Conservation (phyloP, 2,329 filamentous ascomycete genomes). For the Fusarium sp. region DNA sequence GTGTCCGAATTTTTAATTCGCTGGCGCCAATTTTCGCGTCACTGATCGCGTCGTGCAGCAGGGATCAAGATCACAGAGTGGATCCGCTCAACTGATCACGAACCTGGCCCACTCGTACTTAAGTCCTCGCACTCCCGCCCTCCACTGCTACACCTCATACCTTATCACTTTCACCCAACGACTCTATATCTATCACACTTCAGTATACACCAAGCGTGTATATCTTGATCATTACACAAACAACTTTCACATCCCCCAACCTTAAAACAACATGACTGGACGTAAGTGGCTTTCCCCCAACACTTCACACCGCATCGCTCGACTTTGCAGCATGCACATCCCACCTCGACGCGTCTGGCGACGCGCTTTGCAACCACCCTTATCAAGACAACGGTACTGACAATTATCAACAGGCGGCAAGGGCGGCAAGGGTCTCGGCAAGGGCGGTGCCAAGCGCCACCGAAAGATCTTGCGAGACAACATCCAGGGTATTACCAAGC, state of each 20-base stretch:
- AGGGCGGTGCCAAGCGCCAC: constrained; percentile 98
- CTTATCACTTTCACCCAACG: constrained; percentile 33
- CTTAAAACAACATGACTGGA: constrained; percentile 73
- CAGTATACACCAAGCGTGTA: constrained; percentile 33
- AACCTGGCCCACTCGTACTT: constrained; percentile 55
- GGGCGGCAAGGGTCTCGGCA: constrained; percentile 97
- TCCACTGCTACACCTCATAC: constrained; percentile 15
- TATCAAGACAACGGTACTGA: constrained; percentile 68
- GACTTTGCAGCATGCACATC: neutral
- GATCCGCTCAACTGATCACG: constrained; percentile 52
- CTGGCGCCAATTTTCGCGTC: constrained; percentile 32
- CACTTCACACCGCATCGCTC: constrained; percentile 1
- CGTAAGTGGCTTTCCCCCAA: constrained; percentile 65
- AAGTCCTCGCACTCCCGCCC: constrained; percentile 51
- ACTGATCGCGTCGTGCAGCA: constrained; percentile 44
- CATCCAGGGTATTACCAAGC: constrained; percentile 99
- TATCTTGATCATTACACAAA: constrained; percentile 17
- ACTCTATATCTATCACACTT: constrained; percentile 18
- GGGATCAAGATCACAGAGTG: constrained; percentile 37
- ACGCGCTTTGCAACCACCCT: constrained; percentile 60
- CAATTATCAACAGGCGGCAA: constrained; percentile 78
- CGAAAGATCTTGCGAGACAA: constrained; percentile 99
- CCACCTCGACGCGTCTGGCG: neutral
- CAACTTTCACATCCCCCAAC: constrained; percentile 39
- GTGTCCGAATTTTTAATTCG: constrained; percentile 38